Base-by-base conservation (phyloP, 495 filamentous ascomycete species). In the Physcia stellaris region DNA sequence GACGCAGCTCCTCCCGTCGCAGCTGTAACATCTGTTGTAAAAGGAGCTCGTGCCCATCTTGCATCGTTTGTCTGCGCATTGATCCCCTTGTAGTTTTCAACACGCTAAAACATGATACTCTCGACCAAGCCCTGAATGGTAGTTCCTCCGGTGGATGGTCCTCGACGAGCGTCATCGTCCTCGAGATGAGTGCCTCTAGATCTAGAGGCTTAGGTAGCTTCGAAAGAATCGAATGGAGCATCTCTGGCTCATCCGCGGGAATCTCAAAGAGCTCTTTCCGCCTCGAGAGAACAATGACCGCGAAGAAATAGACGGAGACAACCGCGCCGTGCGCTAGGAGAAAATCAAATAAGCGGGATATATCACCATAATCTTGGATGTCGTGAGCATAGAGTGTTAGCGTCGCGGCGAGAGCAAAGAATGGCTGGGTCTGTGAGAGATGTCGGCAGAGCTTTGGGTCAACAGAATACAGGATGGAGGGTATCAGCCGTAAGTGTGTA, bases 321-420 rank as follows among this genome's bases (percentile, higher is more conserved):
- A 80, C 79, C 6, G 87, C 81, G 55, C 88, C 86, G 37, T 70
- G 68, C 4, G 92, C 85, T 10, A 98, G 62, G 6, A 98, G 62
- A 38, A 83, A 86, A 58, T 98, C 90, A 53, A 94, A 98, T 0
- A 98, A 63, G 18, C 90, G 72, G 10, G 88, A 71, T 51, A 85
- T 94, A 43, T 84, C 79, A 43, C 75, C 75, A 55, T 92, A 94
- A 32, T 79, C 81, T 56, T 88, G 75, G 41, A 98, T 86, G 52
- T 94, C 85, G 57, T 98, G 90, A 21, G 90, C 86, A 58, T 95
- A 98, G 52, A 98, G 72, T 13, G 90, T 98, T 19, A 98, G 65
- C 0, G 85, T 93, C 20, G 87, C 85, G 4, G 80, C 71, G 12
- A 96, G 66, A 4, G 92, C 92, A 58, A 94, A 96, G 63, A 86